Base-by-base conservation (phyloP, 73 alveolate species). In the Durusdinium trenchii region DNA sequence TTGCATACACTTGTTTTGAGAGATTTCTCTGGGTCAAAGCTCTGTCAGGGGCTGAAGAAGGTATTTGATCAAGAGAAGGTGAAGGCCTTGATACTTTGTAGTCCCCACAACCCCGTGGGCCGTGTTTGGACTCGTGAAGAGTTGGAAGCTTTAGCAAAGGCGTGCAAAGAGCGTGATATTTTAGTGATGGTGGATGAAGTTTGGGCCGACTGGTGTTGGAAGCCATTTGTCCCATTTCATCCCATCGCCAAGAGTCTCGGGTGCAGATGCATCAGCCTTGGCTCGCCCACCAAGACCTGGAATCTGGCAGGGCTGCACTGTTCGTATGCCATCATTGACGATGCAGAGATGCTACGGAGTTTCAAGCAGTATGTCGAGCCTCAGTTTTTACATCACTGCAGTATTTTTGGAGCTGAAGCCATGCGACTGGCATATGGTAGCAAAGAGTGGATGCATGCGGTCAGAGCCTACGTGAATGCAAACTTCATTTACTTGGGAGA, bases 121-220 rank as follows among this genome's bases (percentile, higher is more conserved):
- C 96, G 96, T 36, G 96, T 64, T 32, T 89, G 96, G 96, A 61
- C 69, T 16, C 96, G 73, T 18, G 85, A 42, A 43, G 96, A 89
- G 86, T 50, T 89, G 71, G 42, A 18, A 43, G 95, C 95, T 14
- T 28, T 86, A 38, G 95, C 95, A 0, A 36, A 32, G 32, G 82
- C 62, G 14, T 86, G 95, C 82, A 18, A n/a, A 38, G 62, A 86
- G 45, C 95, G 81, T 12, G 95, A 45, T 2, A 51, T 84, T 35
- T 36, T 61, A 86, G 96, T 89, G n/a, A 64, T 89, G 50, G 82
- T 69, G 40, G 96, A 89, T 23, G 96, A 89, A 69, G 67, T 89
- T 46, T 89, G 96, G 96, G 96, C 96, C 14, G 96, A 89, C 36
- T 89, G 85, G 96, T 89, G 96, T 69, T 89, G 78, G 69, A 69